Evolutionary conservation across 768 basidiomycete genomes (phyloP), one percentile per base, ranked within the genome.

Genomic region (Hortiboletus campestris): DNA sequence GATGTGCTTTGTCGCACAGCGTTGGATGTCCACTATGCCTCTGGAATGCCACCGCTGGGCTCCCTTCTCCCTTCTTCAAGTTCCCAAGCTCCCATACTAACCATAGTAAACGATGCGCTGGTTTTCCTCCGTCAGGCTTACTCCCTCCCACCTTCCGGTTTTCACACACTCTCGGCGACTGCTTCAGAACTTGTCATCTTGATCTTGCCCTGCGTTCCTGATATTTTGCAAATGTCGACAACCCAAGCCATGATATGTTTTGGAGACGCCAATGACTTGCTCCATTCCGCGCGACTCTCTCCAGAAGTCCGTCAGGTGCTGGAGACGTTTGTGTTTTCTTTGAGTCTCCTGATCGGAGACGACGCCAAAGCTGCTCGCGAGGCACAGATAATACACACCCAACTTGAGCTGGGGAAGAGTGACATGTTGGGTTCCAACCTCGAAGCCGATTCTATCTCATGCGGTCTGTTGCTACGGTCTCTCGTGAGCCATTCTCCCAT

Each of bases 381-480:
- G 70, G 82, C 85, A 16, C 86, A 89, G 55, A 78, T 88, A 70
- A 81, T 88, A 74, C 87, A 88, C 49, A 81, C 84, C 38, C 86
- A 85, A 54, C 66, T 84, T 49, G 73, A 78, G 11, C 66, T 84
- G 31, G 81, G 81, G 19, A 88, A 84, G 65, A 78, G 75, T 14
- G 83, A 85, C 53, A 72, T 80, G 48, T 64, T 82, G 31, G 82
- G 80, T 12, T 74, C 84, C 20, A 82, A 76, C 60, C 83, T 85
- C 2, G 83, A 85, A 59, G 79, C 81, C 13, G 89, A 91, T 62
- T 79, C 83, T 19, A 73, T 86, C 44, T 84, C 84, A 1, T 82
- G 86, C 41, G 78, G 85, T 35, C 72, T 91, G 12, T 56, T 86
- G 17, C 66, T 89, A 36, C 80, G 84, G 55, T 76, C 84, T 61